Conservation (phyloP, 192 early-diverging fungal genomes). For the Coemansia sp. region DNA sequence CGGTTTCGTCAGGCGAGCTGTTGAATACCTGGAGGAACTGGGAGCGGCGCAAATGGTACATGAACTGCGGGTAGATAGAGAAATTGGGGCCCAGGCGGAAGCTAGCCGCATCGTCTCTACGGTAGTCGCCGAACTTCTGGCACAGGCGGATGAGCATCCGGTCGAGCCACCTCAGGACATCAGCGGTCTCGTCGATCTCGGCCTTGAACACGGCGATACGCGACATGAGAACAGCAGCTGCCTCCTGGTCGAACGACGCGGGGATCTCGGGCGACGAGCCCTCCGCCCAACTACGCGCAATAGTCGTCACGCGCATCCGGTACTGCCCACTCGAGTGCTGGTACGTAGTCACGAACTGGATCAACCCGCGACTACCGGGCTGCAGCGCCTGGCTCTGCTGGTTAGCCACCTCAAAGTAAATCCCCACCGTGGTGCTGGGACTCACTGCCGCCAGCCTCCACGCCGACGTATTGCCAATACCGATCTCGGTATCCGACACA, state of each 20-base stretch:
- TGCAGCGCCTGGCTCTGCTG: constrained; percentile 80
- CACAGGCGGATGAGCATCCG: constrained; percentile 98
- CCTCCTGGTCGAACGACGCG: constrained; percentile 96
- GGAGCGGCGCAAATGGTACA: constrained; percentile 96
- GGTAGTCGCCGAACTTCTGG: constrained; percentile 95
- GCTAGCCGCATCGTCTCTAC: constrained; percentile 90
- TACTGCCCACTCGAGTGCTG: constrained; percentile 91
- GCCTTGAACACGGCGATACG: constrained; percentile 97
- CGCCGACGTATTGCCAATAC: constrained; percentile 91
- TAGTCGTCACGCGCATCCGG: constrained; percentile 91
- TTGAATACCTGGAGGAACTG: constrained; percentile 99
- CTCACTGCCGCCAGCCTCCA: constrained; percentile 94
- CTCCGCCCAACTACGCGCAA: constrained; percentile 87
- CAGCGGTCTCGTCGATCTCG: constrained; percentile 95
- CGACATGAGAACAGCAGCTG: constrained; percentile 95
- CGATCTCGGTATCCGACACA: constrained; percentile 98
- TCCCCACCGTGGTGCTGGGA: constrained; percentile 78
- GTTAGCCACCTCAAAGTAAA: constrained; percentile 97
- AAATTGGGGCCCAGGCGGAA: constrained; percentile 93
- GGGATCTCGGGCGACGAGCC: constrained; percentile 82
- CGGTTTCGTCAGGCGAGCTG: constrained; percentile 98
- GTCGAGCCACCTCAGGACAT: constrained; percentile 97
- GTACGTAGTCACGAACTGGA: constrained; percentile 96
- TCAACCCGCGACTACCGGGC: constrained; percentile 82
- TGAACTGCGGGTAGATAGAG: constrained; percentile 99